Base-by-base conservation (phyloP, 1,284 basidiomycete genomes). In the Rhodotorula sp. region DNA sequence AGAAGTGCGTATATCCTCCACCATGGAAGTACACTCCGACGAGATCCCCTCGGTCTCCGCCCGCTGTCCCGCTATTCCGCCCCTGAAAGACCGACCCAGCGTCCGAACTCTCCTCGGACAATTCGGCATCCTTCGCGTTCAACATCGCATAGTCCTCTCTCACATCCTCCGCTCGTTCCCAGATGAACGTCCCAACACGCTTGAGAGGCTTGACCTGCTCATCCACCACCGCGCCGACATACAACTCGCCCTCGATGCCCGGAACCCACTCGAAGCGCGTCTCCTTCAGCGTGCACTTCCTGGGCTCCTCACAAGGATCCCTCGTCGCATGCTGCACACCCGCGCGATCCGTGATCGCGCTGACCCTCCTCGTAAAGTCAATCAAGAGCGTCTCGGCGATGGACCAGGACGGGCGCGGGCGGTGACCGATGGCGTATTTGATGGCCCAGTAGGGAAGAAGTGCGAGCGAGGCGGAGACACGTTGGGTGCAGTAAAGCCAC, bases 1-100 rank as follows among this genome's bases (percentile, higher is more conserved):
- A 67, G 47, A 74, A 74, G 47, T 74, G 72, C 5, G 69, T 74
- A 59, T 74, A 74, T 1, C 73, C 73, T 39, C 73, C 73, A 1
- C 73, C 73, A 29, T 74, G 73, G 34, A 74, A 63, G 60, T 70
- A 74, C 13, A 74, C 19, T 11, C 73, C 73, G 57, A 74, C 60
- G 34, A 65, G 54, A 51, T 66, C 70, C 0, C 64, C 70, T 34
- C 63, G 66, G 46, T 66, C 57, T 3, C 51, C 61, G 11, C 10
- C 44, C 22, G 2, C 30, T 0, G 34, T 49, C n/a, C 11, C 49
- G 44, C 59, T 51, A 30, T 29, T 27, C n/a, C 51, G 34, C n/a
- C 11, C 30, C 9, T 36, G 36, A 13, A 53, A 48, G 24, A 20
- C 36, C 22, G 59, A 44, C n/a, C 44, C 46, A 6, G 59, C 56